These are phyloP conservation scores for Suhomyces maxii DNA, from an alignment of 1,139 yeast species.

Conservation along the genomic window DNA sequence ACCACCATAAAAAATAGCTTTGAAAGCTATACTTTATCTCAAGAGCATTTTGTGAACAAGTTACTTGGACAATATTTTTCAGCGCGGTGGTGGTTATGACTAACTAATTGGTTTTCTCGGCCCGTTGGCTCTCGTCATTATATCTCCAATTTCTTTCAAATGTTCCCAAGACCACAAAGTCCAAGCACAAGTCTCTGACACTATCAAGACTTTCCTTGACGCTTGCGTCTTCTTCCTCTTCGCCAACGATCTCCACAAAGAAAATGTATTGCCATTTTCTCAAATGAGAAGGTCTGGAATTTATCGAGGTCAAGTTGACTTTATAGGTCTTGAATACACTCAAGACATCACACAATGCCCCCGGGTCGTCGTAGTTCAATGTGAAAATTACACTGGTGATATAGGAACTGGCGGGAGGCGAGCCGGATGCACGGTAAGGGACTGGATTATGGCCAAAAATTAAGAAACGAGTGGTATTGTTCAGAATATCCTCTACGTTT, in stretches of 20 bases:
- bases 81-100: too few relatives aligned
- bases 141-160: constrained; percentile 36
- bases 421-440: constrained; percentile 6
- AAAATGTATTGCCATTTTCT: constrained; percentile 83
- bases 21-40: too few relatives aligned
- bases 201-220: constrained; percentile 21
- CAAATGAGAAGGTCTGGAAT: constrained; percentile 67
- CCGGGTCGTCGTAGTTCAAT: constrained; percentile 67
- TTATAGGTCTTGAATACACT: constrained; percentile 54
- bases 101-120: neutral
- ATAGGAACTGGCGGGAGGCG: constrained; percentile 2
- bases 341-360: constrained; percentile 70
- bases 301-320: constrained; percentile 70
- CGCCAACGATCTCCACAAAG: constrained; percentile 64
- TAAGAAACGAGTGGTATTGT: constrained; percentile 84
- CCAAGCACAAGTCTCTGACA: constrained; percentile 26
- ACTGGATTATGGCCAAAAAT: constrained; percentile 48
- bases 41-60: too few relatives aligned
- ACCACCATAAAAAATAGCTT: too few relatives aligned
- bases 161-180: constrained; percentile 39
- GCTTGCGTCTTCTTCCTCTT: constrained; percentile 16
- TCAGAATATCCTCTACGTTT: constrained; percentile 66
- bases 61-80: too few relatives aligned
- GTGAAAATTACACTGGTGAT: constrained; percentile 66
- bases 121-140: constrained; percentile 1